Base-by-base conservation (phyloP, 345 rosid species). In the Leavenworthia alabamica region DNA sequence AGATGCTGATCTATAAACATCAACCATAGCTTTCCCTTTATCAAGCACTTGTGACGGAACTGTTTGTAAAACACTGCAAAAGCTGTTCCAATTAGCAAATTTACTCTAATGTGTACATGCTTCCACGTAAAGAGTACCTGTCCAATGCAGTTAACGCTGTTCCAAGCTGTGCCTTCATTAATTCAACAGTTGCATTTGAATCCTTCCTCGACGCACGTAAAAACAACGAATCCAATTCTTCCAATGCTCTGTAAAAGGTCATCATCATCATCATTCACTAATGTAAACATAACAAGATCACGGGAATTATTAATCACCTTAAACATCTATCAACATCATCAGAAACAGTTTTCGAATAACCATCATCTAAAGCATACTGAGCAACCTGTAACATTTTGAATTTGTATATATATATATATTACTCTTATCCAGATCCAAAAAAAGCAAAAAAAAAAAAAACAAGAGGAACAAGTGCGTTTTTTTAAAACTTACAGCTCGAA, bases 311-410 rank as follows among this genome's bases (percentile, higher is more conserved):
- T 5, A 26, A 16, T 81, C 83, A 91, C 96, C 96, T 75, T 71
- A 92, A 75, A 70, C 95, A 88, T 62, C 70, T 80, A 64, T 83
- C 93, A 33, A 92, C 96, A 64, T 82, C 81, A 26, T 63, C 56
- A 39, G 72, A 58, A 13, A 95, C 96, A 32, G 79, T 63, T 53
- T 80, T 60, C 32, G 90, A 86, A 47, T 81, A 78, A 31, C 90
- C 92, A 64, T 79, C 79, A 62, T 88, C 96, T 27, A 87, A 86
- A 73, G 96, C 93, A 51, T 91, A 88, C 35, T 85, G 93, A 35
- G 96, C 98, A 23, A 84, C 95, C 96, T 88, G 74, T 73, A 5
- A 56, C 47, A 74, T 74, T 72, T 75, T 50, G 24, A 56, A 51
- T 73, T 71, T n/a, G n/a, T n/a, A n/a, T n/a, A n/a, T n/a, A n/a